Evolutionary conservation across 1,284 basidiomycete species (phyloP).

Genomic region (Apiotrichum domesticum): DNA sequence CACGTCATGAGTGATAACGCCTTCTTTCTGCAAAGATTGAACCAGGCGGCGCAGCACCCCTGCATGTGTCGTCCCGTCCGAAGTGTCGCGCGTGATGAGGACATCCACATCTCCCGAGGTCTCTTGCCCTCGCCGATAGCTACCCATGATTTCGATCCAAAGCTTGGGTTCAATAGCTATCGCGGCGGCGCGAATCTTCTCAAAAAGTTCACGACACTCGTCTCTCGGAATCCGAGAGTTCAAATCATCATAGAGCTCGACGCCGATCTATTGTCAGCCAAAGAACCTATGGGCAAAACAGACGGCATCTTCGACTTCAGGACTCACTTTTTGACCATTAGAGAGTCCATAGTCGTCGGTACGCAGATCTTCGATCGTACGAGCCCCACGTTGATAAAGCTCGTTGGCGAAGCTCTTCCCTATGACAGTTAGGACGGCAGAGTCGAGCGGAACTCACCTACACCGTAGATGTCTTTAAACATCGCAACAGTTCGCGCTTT

Average conservation of each 20-base stretch:
- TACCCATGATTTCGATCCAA: constrained; percentile 81
- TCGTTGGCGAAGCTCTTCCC: constrained; percentile 59
- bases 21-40: constrained; percentile 53
- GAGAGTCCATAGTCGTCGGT: constrained; percentile 51
- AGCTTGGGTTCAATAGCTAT: constrained; percentile 63
- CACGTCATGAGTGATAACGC: constrained; percentile 70
- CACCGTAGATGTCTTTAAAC: constrained; percentile 77
- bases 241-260: constrained; percentile 64
- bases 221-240: constrained; percentile 73
- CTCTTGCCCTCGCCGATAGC: constrained; percentile 69
- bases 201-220: constrained; percentile 68
- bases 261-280: constrained; percentile 54
- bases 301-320: not conserved
- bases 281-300: no score
- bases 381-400: constrained; percentile 70
- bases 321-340: constrained; percentile 54
- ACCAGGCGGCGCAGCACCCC: constrained; percentile 57
- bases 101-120: constrained; percentile 87
- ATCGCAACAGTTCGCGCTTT: constrained; percentile 39
- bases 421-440: constrained; percentile 28
- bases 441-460: constrained; percentile 53
- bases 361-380: constrained; percentile 67
- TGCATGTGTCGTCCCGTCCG: constrained; percentile 65
- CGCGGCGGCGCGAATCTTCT: constrained; percentile 64
- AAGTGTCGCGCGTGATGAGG: constrained; percentile 65